Percentiles rank a stretch among this genome's conserved stretches.
Evolutionary conservation across 2,329 filamentous ascomycete species (phyloP).

Genomic region (Fusarium haematococcum): DNA sequence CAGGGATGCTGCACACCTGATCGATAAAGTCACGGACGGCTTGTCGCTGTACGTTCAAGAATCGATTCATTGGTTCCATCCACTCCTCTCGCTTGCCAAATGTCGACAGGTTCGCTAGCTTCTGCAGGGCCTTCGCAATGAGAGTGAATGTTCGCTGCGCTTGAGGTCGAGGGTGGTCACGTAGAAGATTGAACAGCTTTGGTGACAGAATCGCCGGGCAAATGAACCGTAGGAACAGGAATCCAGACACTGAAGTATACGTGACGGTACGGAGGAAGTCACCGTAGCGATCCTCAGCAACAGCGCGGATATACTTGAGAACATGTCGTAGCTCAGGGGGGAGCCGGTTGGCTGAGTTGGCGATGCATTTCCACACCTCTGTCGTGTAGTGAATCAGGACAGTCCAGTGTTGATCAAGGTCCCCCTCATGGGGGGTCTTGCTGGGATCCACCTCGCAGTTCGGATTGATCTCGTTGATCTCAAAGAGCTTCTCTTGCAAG

Average conservation of each 20-base stretch:
- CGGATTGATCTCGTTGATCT: constrained; percentile 90
- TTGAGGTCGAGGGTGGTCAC: constrained; percentile 83
- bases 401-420: constrained; percentile 86
- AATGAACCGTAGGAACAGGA: constrained; percentile 94
- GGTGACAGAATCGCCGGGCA: constrained; percentile 96
- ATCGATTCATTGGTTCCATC: constrained; percentile 99
- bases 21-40: constrained; percentile 91
- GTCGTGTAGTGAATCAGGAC: constrained; percentile 81
- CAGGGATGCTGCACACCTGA: constrained; percentile 83
- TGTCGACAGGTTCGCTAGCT: constrained; percentile 87
- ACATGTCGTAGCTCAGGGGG: constrained; percentile 86
- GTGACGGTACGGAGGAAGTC: constrained; percentile 90
- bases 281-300: constrained; percentile 93
- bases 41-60: constrained; percentile 79
- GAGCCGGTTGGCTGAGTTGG: constrained; percentile 77
- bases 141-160: constrained; percentile 91
- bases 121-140: constrained; percentile 92
- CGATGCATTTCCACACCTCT: constrained; percentile 87
- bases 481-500: constrained; percentile 83
- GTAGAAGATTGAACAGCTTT: constrained; percentile 87
- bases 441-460: constrained; percentile 97
- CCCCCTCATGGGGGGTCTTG: constrained; percentile 71
- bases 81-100: constrained; percentile 97
- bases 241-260: constrained; percentile 95
- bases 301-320: constrained; percentile 90